phyloP scores from a whole-genome alignment of 2,329 filamentous ascomycete species.

The Colletotrichum graminicola region DNA sequence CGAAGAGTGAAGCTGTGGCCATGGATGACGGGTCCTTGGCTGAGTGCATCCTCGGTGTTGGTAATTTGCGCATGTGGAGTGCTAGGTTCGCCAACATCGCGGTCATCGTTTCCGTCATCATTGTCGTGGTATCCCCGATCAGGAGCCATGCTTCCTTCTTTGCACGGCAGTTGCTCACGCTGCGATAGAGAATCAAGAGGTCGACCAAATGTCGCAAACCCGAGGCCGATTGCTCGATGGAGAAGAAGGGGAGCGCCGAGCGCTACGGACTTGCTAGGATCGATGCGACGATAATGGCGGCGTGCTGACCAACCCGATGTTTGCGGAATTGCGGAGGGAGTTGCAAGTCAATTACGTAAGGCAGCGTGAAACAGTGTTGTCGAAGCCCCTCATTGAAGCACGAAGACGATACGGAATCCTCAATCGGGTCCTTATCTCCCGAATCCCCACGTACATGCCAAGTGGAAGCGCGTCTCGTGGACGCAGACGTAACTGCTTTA shows the following conservation, averaged over 20 bases:
- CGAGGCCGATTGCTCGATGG: not conserved
- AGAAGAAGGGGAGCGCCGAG: constrained; percentile 1
- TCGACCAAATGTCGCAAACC: not conserved
- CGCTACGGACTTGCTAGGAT: not conserved
- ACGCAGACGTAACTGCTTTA: not conserved
- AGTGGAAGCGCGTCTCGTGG: not conserved
- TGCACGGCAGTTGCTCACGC: not conserved
- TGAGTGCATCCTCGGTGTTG: not conserved
- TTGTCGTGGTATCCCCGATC: constrained; percentile 17
- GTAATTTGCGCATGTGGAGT: not conserved
- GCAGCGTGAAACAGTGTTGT: not conserved
- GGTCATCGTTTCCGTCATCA: not conserved
- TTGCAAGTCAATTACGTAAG: constrained; percentile 22
- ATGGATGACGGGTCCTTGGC: constrained; percentile 44
- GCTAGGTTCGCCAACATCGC: not conserved
- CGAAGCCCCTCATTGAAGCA: constrained; percentile 10
- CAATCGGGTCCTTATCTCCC: constrained; percentile 14
- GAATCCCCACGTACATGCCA: not conserved
- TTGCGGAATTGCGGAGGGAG: not conserved
- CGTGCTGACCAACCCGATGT: constrained; percentile 9
- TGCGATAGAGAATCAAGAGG: not conserved
- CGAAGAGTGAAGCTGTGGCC: constrained; percentile 85
- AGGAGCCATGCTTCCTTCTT: constrained; percentile 26
- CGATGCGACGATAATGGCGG: not conserved
- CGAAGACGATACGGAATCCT: constrained; percentile 10